Conservation (phyloP, 257 asterid genomes). For the Plantago ovata region DNA sequence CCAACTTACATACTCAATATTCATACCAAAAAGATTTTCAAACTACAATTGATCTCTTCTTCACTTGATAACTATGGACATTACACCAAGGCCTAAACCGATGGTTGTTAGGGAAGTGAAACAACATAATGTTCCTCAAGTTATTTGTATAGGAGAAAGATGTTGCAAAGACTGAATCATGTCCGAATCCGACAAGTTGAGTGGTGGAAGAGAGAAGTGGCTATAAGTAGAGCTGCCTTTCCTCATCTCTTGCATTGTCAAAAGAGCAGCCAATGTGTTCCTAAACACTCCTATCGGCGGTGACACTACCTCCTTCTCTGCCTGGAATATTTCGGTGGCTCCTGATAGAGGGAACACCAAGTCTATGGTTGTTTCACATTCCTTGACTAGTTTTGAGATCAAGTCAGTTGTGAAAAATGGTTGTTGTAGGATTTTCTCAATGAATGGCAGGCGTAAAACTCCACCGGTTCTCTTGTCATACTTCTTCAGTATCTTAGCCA, state of each 20-base stretch:
- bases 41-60: too few relatives aligned
- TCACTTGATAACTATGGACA: background rate
- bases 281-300: slow-evolving; percentile 71
- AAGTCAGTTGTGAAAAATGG: slow-evolving; percentile 86
- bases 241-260: slow-evolving; percentile 84
- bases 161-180: slow-evolving; percentile 49
- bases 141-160: slow-evolving; percentile 62
- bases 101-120: background rate
- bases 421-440: slow-evolving; percentile 65
- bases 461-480: slow-evolving; percentile 93
- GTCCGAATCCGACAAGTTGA: slow-evolving; percentile 61
- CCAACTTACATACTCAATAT: too few relatives aligned
- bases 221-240: slow-evolving; percentile 87
- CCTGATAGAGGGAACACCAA: slow-evolving; percentile 48
- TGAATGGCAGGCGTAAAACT: slow-evolving; percentile 60
- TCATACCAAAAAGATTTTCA: too few relatives aligned
- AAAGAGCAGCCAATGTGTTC: slow-evolving; percentile 83
- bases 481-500: slow-evolving; percentile 85
- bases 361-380: slow-evolving; percentile 75
- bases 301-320: slow-evolving; percentile 21
- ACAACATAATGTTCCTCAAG: slow-evolving; percentile 19
- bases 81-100: background rate
- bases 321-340: slow-evolving; percentile 10
- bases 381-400: slow-evolving; percentile 80
- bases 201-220: slow-evolving; percentile 87